phyloP scores from a whole-genome alignment of 202 grass and related monocot species.

The Bolboschoenoplectus hybrid region DNA sequence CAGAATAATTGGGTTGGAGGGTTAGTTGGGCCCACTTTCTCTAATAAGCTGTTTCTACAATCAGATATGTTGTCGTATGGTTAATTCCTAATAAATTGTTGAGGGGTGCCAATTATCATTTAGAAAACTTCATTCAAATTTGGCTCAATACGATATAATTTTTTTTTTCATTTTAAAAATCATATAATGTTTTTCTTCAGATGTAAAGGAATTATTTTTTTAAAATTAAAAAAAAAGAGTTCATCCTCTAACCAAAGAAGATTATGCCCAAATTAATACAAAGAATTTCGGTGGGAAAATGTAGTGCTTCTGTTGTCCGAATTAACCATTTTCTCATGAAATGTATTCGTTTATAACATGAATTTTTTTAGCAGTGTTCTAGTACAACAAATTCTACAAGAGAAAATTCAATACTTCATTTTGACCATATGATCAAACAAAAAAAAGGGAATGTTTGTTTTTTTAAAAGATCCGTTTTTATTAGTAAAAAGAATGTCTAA shows the following conservation, averaged over 20 bases:
- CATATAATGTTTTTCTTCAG: no score
- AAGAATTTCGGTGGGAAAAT: background rate
- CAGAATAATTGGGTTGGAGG: background rate
- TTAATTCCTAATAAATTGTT: no score
- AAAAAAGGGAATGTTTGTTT: background rate
- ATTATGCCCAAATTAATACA: background rate
- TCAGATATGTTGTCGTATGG: no score
- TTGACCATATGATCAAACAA: background rate
- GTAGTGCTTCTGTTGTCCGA: background rate
- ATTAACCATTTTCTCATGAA: background rate
- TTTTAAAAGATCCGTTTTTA: background rate
- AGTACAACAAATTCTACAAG: background rate
- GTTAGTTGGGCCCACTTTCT: background rate
- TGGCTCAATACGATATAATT: no score
- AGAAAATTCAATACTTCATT: background rate
- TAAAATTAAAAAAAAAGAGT: no score
- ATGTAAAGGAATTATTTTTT: no score
- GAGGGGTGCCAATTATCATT: no score
- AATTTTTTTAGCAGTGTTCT: background rate
- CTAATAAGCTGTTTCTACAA: background rate
- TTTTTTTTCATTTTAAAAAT: no score
- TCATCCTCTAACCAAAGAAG: background rate
- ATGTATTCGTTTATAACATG: background rate
- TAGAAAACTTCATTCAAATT: no score
- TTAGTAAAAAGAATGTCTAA: background rate